Percentiles rank a stretch among this genome's conserved stretches.
phyloP scores from a whole-genome alignment of 495 filamentous ascomycete genomes.

The Penicillium robsamsonii region DNA sequence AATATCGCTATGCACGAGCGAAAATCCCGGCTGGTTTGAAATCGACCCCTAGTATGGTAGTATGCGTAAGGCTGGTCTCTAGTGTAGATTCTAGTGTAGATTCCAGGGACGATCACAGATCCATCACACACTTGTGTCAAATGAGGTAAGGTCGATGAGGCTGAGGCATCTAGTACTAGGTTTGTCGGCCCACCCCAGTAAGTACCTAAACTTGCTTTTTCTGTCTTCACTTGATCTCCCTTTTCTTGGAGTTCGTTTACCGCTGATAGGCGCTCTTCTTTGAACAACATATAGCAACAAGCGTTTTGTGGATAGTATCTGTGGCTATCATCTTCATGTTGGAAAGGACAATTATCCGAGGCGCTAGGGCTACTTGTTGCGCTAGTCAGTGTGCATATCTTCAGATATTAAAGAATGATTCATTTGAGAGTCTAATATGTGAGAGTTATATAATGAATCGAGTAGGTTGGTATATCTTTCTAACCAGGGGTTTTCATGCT shows the following conservation, averaged over 20 bases:
- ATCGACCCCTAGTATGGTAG: conserved; percentile 8
- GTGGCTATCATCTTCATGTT: background rate
- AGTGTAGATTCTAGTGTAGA: background rate
- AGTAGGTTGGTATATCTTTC: background rate
- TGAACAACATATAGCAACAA: background rate
- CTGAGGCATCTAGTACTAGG: background rate
- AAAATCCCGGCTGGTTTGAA: conserved; percentile 4
- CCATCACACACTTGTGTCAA: conserved; percentile 5
- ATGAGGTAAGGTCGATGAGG: conserved; percentile 5
- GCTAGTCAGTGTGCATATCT: background rate
- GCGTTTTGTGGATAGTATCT: background rate
- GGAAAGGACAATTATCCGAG: background rate
- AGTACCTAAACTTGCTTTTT: background rate
- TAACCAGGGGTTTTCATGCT: background rate
- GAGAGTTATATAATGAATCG: no score
- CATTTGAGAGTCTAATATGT: background rate
- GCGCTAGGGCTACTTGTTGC: background rate
- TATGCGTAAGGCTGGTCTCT: background rate
- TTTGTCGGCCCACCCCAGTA: conserved; percentile 4
- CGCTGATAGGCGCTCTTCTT: background rate
- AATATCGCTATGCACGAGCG: conserved; percentile 15
- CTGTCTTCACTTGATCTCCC: background rate
- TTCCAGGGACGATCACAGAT: background rate
- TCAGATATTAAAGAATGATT: background rate
- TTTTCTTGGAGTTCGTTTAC: background rate